These are phyloP conservation scores for Suhomyces maxii DNA, from an alignment of 1,139 yeast species.

Conservation along the genomic window DNA sequence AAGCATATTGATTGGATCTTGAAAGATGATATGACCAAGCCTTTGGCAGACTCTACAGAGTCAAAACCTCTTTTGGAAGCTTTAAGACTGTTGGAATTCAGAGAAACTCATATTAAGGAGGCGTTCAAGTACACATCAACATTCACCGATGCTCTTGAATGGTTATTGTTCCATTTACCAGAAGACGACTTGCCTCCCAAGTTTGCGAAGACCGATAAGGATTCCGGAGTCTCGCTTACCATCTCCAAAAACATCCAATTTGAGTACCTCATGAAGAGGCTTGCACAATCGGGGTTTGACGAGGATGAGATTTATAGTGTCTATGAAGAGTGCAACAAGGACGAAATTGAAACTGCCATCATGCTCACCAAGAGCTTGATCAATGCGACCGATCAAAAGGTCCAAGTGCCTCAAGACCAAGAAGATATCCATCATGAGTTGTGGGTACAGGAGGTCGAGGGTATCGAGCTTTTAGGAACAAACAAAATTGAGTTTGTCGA, in stretches of 20 bases:
- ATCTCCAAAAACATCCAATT: conserved; percentile 43
- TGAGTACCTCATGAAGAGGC: conserved; percentile 50
- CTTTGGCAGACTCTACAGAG: conserved; percentile 1
- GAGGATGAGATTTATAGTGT: conserved; percentile 59
- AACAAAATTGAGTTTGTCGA: conserved; percentile 22
- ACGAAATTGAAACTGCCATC: conserved; percentile 56
- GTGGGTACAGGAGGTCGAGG: conserved; percentile 82
- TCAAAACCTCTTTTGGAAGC: conserved; percentile 5
- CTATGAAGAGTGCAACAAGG: conserved; percentile 39
- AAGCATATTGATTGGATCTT: conserved; percentile 56
- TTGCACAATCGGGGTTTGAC: conserved; percentile 70
- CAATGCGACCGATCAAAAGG: conserved; percentile 1
- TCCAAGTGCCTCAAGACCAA: neutral
- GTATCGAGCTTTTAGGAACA: conserved; percentile 55
- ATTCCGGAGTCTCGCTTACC: conserved; percentile 48
- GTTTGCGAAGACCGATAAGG: conserved; percentile 47
- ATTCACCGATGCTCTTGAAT: conserved; percentile 65
- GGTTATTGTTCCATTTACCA: conserved; percentile 85
- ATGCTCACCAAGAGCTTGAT: conserved; percentile 38
- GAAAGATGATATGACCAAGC: conserved; percentile 14
- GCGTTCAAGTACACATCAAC: conserved; percentile 60
- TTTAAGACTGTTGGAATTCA: conserved; percentile 61
- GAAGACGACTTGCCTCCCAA: conserved; percentile 84
- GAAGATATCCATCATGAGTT: conserved; percentile 30
- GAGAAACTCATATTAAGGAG: conserved; percentile 67